Evolutionary conservation across 257 asterid genomes (phyloP), one percentile per base, ranked within the genome.

Genomic region (Haberlea rhodopensis): DNA sequence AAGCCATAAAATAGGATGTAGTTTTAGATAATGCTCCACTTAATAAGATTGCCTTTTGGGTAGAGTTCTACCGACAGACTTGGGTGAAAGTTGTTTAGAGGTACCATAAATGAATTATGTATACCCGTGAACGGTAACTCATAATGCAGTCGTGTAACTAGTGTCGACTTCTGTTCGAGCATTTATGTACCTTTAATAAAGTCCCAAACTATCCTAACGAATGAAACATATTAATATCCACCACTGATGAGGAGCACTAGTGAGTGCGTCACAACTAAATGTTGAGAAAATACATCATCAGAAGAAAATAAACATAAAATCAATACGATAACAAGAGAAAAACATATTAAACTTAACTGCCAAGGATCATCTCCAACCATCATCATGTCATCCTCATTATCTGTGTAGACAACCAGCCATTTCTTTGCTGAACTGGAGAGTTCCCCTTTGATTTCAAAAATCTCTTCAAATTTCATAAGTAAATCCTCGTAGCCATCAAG

Each of bases 341-440:
- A 27, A 25, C 24, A 71, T 54, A 32, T 52, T 58, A 9, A 75
- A 87, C 95, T 88, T 71, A 85, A 92, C 99, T 84, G 99, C 99
- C 98, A 92, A 18, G 98, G 98, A 69, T 92, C 98, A 63, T 92
- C 98, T 66, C 98, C 98, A 65, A 92, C 99, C 99, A 87, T 87
- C 99, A 92, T 92, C 86, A 81, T 89, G 84, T 92, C 99, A 56
- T 87, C 95, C 79, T 92, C 99, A 62, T 87, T 84, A 71, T 92
- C 99, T 16, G 97, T 86, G 81, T 85, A 92, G 66, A 92, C 95
- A 32, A 92, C 99, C 82, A 84, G 90, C 99, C 99, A 92, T 75
- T 92, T 89, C 85, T 79, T 89, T 51, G 83, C 68, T 48, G 86
- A 71, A 58, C 94, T 94, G 23, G 79, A 69, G 27, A 89, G 94